Conservation (phyloP, 2,329 filamentous ascomycete genomes). For the Pseudocercospora pini-densiflorae region DNA sequence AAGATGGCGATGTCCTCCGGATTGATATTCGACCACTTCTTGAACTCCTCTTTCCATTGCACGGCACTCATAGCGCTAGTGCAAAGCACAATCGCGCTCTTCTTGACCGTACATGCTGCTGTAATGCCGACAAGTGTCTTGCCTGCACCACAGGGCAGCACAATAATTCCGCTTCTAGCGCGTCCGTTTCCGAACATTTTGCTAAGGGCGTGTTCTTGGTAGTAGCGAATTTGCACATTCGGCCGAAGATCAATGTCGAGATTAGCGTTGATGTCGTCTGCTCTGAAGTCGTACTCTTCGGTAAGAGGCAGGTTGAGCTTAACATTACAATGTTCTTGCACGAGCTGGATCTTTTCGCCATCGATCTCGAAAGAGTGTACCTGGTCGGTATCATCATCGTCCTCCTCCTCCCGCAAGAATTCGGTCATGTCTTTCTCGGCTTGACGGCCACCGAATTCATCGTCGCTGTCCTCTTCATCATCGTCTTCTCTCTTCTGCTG, state of each 20-base stretch:
- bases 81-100: conserved; percentile 91
- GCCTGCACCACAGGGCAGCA: conserved; percentile 92
- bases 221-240: conserved; percentile 85
- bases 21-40: conserved; percentile 99
- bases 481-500: conserved; percentile 51
- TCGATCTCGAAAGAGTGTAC: conserved; percentile 94
- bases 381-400: conserved; percentile 83
- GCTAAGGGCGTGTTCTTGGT: conserved; percentile 95
- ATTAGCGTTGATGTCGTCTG: conserved; percentile 86
- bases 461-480: conserved; percentile 56
- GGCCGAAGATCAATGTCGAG: conserved; percentile 93
- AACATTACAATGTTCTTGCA: conserved; percentile 82
- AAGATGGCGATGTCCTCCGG: conserved; percentile 94
- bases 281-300: conserved; percentile 96
- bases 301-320: conserved; percentile 85
- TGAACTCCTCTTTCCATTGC: conserved; percentile 94
- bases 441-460: conserved; percentile 57
- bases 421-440: conserved; percentile 66
- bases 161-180: conserved; percentile 96
- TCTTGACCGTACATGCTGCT: conserved; percentile 96
- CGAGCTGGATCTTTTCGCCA: conserved; percentile 78
- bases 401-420: conserved; percentile 71
- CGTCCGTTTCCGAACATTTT: conserved; percentile 99
- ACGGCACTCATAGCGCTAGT: conserved; percentile 98
- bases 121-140: conserved; percentile 99